Percentiles rank a stretch among this genome's conserved stretches.
Evolutionary conservation across 2,329 filamentous ascomycete genomes (phyloP).

Genomic region (Hysterium pulicare): DNA sequence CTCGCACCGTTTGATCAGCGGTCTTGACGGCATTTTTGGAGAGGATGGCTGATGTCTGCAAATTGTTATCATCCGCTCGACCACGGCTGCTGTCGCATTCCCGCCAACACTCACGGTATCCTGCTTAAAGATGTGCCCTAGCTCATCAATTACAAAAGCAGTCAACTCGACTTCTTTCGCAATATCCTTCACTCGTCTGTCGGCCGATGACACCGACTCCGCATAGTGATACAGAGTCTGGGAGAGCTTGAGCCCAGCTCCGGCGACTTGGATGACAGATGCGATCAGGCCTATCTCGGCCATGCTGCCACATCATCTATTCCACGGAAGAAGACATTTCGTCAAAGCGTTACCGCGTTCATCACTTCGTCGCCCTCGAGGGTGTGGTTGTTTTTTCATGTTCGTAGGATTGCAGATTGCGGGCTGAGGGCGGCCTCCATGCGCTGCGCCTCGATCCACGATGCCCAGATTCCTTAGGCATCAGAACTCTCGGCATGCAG

Average conservation of each 20-base stretch:
- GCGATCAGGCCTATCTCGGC: slow-evolving; percentile 26
- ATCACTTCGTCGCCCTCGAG: background rate
- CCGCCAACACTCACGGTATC: too few relatives aligned
- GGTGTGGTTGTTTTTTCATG: too few relatives aligned
- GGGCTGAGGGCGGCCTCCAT: background rate
- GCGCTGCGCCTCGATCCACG: background rate
- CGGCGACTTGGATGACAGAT: slow-evolving; percentile 29
- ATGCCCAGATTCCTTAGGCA: too few relatives aligned
- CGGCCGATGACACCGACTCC: slow-evolving; percentile 27
- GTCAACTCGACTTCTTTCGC: slow-evolving; percentile 28
- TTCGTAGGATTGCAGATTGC: too few relatives aligned
- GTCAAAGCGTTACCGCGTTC: too few relatives aligned
- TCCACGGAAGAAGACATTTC: too few relatives aligned
- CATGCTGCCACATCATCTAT: slow-evolving; percentile 13
- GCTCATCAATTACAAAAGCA: slow-evolving; percentile 26
- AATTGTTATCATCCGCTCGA: too few relatives aligned
- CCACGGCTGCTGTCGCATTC: too few relatives aligned
- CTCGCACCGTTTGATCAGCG: slow-evolving; percentile 25
- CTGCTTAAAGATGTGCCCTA: slow-evolving; percentile 23
- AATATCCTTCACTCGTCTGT: slow-evolving; percentile 25
- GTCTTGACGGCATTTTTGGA: slow-evolving; percentile 23
- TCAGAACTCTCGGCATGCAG: too few relatives aligned
- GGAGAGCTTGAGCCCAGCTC: slow-evolving; percentile 26
- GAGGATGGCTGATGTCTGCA: slow-evolving; percentile 19
- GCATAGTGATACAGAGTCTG: slow-evolving; percentile 29